These are phyloP conservation scores for Cladosporium sp. DNA, from an alignment of 2,329 filamentous ascomycete genomes.

Conservation along the genomic window DNA sequence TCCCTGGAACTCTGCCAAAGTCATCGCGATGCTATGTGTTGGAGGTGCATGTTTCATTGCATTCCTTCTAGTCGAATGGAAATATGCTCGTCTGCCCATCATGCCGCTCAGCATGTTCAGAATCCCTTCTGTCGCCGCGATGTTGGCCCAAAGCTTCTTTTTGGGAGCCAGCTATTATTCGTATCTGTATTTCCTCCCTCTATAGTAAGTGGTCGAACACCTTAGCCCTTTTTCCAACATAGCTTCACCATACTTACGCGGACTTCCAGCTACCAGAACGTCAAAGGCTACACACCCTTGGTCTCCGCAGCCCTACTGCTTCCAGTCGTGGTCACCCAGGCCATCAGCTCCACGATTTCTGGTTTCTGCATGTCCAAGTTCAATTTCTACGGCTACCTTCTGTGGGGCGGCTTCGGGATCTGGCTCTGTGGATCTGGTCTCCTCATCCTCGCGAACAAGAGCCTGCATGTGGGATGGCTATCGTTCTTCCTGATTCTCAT, in stretches of 20 bases:
- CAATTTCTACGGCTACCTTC: conserved; percentile 56
- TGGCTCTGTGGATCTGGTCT: conserved; percentile 44
- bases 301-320: conserved; percentile 61
- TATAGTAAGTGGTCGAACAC: conserved; percentile 55
- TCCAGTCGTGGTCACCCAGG: conserved; percentile 38
- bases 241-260: background rate
- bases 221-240: background rate
- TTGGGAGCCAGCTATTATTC: conserved; percentile 66
- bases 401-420: conserved; percentile 41
- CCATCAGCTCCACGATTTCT: conserved; percentile 38
- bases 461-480: conserved; percentile 41
- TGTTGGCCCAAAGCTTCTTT: conserved; percentile 62
- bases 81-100: conserved; percentile 57
- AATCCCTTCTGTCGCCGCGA: conserved; percentile 54
- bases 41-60: conserved; percentile 49
- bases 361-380: conserved; percentile 48
- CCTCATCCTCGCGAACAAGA: conserved; percentile 40
- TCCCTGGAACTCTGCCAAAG: conserved; percentile 57
- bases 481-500: conserved; percentile 62
- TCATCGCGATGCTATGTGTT: conserved; percentile 60
- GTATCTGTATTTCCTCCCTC: conserved; percentile 75
- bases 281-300: conserved; percentile 68
- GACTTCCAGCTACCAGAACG: conserved; percentile 64
- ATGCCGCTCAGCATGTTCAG: conserved; percentile 60
- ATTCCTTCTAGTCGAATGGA: conserved; percentile 60